Evolutionary conservation across 306 rosid species (phyloP), one percentile per base, ranked within the genome.

Genomic region (Abrus precatorius): DNA sequence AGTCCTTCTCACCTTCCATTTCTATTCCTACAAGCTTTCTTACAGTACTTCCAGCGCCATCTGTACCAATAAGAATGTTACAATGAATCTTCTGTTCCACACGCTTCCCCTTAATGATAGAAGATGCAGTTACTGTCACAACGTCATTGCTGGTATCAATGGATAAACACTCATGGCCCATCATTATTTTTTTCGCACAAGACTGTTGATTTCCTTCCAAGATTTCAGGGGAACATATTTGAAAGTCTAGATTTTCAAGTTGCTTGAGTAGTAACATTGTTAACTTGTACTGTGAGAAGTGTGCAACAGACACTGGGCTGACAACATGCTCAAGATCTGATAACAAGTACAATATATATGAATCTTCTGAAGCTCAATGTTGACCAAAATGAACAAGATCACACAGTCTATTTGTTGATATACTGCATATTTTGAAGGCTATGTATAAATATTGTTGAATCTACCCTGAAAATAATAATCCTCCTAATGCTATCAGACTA

Each of bases 291-390:
- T 95, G 99, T 9, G 93, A 95, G 83, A 95, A 93, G 85, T 95
- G 97, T 5, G 97, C 93, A 48, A 93, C 92, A 62, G 97, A 91
- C 80, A 91, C 88, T n/a, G 97, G 99, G 86, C 99, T 95, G 84
- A 83, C 79, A 56, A 87, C 82, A 76, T 67, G 89, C 88, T 89
- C 91, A 71, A 95, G 89, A 91, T 93, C 99, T 95, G 96, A 83
- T 62, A 70, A 78, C 59, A 54, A 84, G 63, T 10, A 78, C 64
- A 77, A 84, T 33, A 84, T 76, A 70, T 59, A 66, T 80, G 83
- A 85, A 81, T 81, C 55, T 83, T 74, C 52, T 50, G 54, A 77
- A 68, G 71, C 75, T 62, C 82, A 59, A 74, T 49, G 29, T 52
- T 74, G 63, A 80, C 76, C 43, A 36, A 41, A 86, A 38, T 50